phyloP scores from a whole-genome alignment of 805 yeast genomes.

The Saturnispora silvae region DNA sequence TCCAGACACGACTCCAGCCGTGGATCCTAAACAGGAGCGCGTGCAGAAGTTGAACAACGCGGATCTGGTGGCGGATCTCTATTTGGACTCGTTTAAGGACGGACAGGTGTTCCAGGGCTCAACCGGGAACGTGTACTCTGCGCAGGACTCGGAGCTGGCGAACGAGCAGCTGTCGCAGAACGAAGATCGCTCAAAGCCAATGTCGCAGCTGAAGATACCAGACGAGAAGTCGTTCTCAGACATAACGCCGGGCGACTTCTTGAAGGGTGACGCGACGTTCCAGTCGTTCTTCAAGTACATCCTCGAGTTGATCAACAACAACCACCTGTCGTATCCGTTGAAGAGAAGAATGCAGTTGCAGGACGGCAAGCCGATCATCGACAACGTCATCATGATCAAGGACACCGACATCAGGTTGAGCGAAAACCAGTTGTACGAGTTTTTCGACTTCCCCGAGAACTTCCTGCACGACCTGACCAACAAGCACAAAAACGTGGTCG shows the following conservation, averaged over 20 bases:
- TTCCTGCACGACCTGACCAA: slow-evolving; percentile 25
- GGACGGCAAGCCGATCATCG: slow-evolving; percentile 26
- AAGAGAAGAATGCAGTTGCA: slow-evolving; percentile 22
- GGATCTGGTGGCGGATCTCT: slow-evolving; percentile 17
- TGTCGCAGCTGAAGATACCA: slow-evolving; percentile 19
- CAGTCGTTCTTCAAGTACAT: slow-evolving; percentile 25
- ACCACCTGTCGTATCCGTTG: slow-evolving; percentile 24
- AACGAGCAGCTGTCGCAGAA: slow-evolving; percentile 16
- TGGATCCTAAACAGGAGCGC: not conserved
- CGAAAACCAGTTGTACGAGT: slow-evolving; percentile 19
- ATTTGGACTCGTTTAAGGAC: slow-evolving; percentile 14
- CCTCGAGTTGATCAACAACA: slow-evolving; percentile 22
- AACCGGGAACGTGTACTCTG: slow-evolving; percentile 17
- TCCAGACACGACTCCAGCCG: not conserved
- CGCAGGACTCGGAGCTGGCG: slow-evolving; percentile 1
- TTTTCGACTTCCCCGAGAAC: slow-evolving; percentile 23
- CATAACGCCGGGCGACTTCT: slow-evolving; percentile 21
- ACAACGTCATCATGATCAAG: slow-evolving; percentile 22
- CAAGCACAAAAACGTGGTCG: slow-evolving; percentile 25
- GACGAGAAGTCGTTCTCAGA: slow-evolving; percentile 20
- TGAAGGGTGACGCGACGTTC: slow-evolving; percentile 25
- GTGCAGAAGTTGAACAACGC: slow-evolving; percentile 14
- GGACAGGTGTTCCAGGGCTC: slow-evolving; percentile 21
- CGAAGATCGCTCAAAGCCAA: slow-evolving; percentile 21
- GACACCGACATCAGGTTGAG: slow-evolving; percentile 20